phyloP scores from a whole-genome alignment of 192 early-diverging fungal genomes.

The Backusella tuberculispora region DNA sequence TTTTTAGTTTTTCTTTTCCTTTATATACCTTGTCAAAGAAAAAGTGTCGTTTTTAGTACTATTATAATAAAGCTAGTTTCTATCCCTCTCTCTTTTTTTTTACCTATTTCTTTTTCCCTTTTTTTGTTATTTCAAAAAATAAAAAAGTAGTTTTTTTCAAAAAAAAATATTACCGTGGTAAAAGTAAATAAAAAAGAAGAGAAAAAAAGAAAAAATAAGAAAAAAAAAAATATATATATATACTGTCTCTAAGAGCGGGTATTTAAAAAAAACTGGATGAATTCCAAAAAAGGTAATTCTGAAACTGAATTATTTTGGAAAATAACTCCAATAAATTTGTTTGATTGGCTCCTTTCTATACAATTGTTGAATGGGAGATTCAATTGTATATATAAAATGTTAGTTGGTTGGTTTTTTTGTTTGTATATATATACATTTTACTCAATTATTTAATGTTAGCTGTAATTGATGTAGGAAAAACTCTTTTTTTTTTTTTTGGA shows the following conservation, averaged over 20 bases:
- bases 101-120: no score
- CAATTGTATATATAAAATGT: not conserved
- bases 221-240: not conserved
- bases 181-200: not conserved
- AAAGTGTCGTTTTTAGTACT: no score
- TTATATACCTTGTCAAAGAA: not conserved
- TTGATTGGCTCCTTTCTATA: not conserved
- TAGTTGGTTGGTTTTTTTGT: not conserved
- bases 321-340: not conserved
- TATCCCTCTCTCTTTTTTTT: not conserved
- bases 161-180: conserved; percentile 14
- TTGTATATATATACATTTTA: no score
- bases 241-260: not conserved
- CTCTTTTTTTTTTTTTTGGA: no score
- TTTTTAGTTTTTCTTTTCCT: not conserved
- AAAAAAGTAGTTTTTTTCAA: not conserved
- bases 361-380: not conserved
- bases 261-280: not conserved
- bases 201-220: not conserved
- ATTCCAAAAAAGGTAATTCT: not conserved
- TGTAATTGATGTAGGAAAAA: no score
- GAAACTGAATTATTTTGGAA: not conserved
- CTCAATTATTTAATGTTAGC: no score
- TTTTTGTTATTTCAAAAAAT: not conserved
- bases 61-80: no score